phyloP scores from a whole-genome alignment of 495 filamentous ascomycete species.

The Astrocystis sublimbata region DNA sequence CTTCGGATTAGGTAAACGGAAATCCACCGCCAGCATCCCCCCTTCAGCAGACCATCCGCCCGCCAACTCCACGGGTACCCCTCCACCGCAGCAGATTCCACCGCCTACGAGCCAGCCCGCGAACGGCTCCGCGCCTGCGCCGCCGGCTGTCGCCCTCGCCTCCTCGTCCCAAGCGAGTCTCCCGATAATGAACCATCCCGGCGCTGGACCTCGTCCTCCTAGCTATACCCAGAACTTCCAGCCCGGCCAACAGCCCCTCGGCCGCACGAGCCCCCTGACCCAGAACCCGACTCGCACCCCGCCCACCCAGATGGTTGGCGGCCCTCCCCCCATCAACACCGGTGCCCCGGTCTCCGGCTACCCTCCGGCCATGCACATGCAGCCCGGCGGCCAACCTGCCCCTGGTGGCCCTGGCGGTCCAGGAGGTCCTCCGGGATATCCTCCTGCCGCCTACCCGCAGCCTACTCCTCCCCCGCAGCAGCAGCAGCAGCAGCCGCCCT shows the following conservation, averaged over 20 bases:
- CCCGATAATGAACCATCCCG: slow-evolving; percentile 59
- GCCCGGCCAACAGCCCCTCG: slow-evolving; percentile 53
- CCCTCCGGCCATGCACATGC: slow-evolving; percentile 55
- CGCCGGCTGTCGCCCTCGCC: slow-evolving; percentile 44
- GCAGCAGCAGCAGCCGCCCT: slow-evolving; percentile 37
- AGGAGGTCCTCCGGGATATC: slow-evolving; percentile 50
- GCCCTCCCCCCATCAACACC: slow-evolving; percentile 73
- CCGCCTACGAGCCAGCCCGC: slow-evolving; percentile 30
- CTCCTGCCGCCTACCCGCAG: slow-evolving; percentile 43
- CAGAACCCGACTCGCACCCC: slow-evolving; percentile 52
- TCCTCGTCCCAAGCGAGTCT: slow-evolving; percentile 52
- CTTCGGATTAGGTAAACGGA: slow-evolving; percentile 60
- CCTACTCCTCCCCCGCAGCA: slow-evolving; percentile 41
- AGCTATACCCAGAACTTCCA: slow-evolving; percentile 70
- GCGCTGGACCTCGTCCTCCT: slow-evolving; percentile 63
- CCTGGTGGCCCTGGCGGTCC: slow-evolving; percentile 39
- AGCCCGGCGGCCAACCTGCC: slow-evolving; percentile 52
- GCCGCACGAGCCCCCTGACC: slow-evolving; percentile 50
- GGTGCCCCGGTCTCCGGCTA: slow-evolving; percentile 53
- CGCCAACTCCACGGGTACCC: slow-evolving; percentile 38
- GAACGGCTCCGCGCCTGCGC: slow-evolving; percentile 43
- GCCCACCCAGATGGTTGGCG: slow-evolving; percentile 64
- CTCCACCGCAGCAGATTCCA: slow-evolving; percentile 39
- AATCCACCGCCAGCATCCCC: slow-evolving; percentile 51
- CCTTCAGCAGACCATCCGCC: slow-evolving; percentile 38